Percentiles rank a stretch among this genome's conserved stretches.
Conservation (phyloP, 2,329 filamentous ascomycete genomes). For the Cladosporium velox region DNA sequence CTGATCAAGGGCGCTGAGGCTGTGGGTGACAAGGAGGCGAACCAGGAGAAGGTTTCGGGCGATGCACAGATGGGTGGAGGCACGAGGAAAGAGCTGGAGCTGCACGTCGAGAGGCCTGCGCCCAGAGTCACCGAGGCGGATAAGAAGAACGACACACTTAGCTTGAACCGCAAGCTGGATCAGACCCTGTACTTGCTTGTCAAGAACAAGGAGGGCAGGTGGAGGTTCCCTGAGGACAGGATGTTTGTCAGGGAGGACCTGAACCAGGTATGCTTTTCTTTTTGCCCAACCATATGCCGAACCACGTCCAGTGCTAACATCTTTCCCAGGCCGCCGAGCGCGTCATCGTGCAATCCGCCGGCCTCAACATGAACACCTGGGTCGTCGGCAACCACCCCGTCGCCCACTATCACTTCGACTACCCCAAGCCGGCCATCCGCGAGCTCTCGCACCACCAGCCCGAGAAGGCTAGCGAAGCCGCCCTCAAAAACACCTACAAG, state of each 20-base stretch:
- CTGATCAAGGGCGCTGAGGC: conserved; percentile 52
- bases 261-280: conserved; percentile 67
- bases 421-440: conserved; percentile 42
- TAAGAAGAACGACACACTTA: conserved; percentile 68
- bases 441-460: conserved; percentile 16
- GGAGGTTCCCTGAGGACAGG: conserved; percentile 78
- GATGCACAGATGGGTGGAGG: conserved; percentile 33
- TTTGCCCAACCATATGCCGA: background rate
- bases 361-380: conserved; percentile 98
- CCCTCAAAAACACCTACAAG: conserved; percentile 30
- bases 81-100: conserved; percentile 25
- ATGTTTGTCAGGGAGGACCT: conserved; percentile 73
- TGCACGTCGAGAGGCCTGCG: conserved; percentile 65
- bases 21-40: conserved; percentile 43
- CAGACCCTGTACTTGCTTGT: conserved; percentile 87
- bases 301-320: conserved; percentile 25
- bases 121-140: conserved; percentile 78
- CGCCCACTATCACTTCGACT: conserved; percentile 69
- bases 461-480: background rate
- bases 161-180: conserved; percentile 77
- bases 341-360: conserved; percentile 73
- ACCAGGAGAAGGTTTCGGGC: conserved; percentile 48
- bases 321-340: conserved; percentile 72
- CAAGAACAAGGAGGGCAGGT: conserved; percentile 67
- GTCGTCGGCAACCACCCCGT: conserved; percentile 88